Base-by-base conservation (phyloP, 2,329 filamentous ascomycete species). In the Fusarium compactum region DNA sequence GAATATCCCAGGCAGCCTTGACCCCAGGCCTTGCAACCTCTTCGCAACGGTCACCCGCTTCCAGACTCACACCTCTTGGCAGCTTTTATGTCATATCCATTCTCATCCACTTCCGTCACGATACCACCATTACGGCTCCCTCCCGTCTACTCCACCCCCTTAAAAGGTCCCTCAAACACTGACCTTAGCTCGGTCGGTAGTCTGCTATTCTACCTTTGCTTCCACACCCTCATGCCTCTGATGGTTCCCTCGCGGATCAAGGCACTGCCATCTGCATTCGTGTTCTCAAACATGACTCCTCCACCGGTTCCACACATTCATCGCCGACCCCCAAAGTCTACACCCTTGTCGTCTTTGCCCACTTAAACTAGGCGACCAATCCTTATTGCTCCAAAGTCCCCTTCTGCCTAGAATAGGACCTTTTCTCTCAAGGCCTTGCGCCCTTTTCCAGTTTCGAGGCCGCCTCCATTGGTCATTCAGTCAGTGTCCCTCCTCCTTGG, bases 341-440 rank as follows among this genome's bases (percentile, higher is more conserved):
- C 50, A 64, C 46, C 62, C 67, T 60, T 56, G 67, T 51, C 62
- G 32, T 52, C 24, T 47, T 51, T 56, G 66, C 25, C 63, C 62
- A 58, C 52, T 54, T 60, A 56, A 64, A 62, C 63, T 53, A 70
- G 58, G 67, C 57, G 52, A 58, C 67, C 67, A 70, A 67, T 70
- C 57, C 48, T 56, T 24, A 50, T 58, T 27, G 53, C 22, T 30
- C 53, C 67, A 70, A 63, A 69, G 66, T 67, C 48, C 67, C 46
- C 46, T 71, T 60, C 67, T 70, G 63, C 67, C 67, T 71, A 50
- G 54, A 71, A 71, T 68, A 71, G 67, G 67, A 68, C 67, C 56
- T 71, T 57, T 62, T 30, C 16, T 40, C 50, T 38, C 44, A 47
- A 30, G 27, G n/a, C 40, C 44, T 62, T 57, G 25, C 45, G 44